These are phyloP conservation scores for Cucumis melo DNA, from an alignment of 306 rosid species.

Conservation along the genomic window DNA sequence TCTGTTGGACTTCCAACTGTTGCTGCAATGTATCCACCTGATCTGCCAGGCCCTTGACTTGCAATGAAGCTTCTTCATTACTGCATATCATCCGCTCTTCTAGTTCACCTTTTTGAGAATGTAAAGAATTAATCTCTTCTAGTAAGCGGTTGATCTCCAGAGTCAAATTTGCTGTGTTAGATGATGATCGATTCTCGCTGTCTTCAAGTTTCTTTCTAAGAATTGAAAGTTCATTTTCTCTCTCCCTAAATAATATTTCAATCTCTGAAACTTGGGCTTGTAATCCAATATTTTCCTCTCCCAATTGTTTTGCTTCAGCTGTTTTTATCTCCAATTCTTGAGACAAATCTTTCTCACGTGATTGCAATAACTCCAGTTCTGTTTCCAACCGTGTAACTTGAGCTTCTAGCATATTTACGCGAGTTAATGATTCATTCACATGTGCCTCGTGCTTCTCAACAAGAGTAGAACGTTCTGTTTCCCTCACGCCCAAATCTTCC, in stretches of 20 bases:
- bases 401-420: slow-evolving; percentile 28
- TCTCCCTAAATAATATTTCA: slow-evolving; percentile 34
- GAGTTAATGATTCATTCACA: slow-evolving; percentile 28
- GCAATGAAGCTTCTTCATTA: slow-evolving; percentile 46
- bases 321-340: slow-evolving; percentile 28
- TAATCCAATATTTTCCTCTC: slow-evolving; percentile 30
- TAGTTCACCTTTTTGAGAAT: slow-evolving; percentile 35
- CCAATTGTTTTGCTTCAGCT: slow-evolving; percentile 32
- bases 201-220: slow-evolving; percentile 45
- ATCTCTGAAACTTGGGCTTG: slow-evolving; percentile 33
- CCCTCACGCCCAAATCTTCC: slow-evolving; percentile 38
- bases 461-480: slow-evolving; percentile 38
- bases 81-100: slow-evolving; percentile 36
- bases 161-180: slow-evolving; percentile 40
- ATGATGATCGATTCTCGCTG: slow-evolving; percentile 26
- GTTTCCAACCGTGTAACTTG: slow-evolving; percentile 24
- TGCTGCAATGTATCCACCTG: slow-evolving; percentile 44
- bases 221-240: slow-evolving; percentile 36
- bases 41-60: slow-evolving; percentile 29
- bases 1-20: slow-evolving; percentile 37
- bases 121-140: slow-evolving; percentile 24
- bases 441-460: slow-evolving; percentile 36
- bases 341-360: slow-evolving; percentile 31
- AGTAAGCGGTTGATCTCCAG: slow-evolving; percentile 40
- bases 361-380: slow-evolving; percentile 36